Conservation (phyloP, 2,329 filamentous ascomycete species). For the Sordariomycetes sp. region DNA sequence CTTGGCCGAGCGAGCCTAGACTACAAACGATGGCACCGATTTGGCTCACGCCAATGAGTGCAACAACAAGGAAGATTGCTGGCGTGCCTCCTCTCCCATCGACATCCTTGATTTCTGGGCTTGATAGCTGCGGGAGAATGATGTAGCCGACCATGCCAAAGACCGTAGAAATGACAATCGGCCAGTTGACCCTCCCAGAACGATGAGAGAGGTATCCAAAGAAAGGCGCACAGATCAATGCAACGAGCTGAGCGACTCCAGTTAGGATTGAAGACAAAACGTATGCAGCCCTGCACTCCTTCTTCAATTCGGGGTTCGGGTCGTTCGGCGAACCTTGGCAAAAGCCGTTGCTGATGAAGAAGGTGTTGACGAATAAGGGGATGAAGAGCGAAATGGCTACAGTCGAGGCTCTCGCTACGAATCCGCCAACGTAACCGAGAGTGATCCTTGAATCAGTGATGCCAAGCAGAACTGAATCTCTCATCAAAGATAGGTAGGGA, state of each 20-base stretch:
- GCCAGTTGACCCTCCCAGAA: conserved; percentile 57
- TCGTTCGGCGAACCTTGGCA: conserved; percentile 61
- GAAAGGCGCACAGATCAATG: conserved; percentile 72
- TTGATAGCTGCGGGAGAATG: conserved; percentile 65
- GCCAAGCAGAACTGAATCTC: conserved; percentile 58
- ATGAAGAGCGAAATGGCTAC: conserved; percentile 95
- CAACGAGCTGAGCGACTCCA: conserved; percentile 79
- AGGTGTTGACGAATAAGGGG: conserved; percentile 85
- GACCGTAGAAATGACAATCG: conserved; percentile 61
- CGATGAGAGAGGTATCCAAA: conserved; percentile 81
- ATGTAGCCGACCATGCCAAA: conserved; percentile 73
- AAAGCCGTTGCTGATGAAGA: conserved; percentile 72
- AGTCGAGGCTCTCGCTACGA: conserved; percentile 87
- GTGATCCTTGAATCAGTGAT: conserved; percentile 70
- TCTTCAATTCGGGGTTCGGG: conserved; percentile 66
- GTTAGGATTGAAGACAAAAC: conserved; percentile 79
- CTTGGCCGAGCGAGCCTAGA: conserved; percentile 75
- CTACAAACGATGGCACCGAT: conserved; percentile 96
- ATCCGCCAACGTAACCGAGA: conserved; percentile 85
- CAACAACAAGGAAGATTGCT: conserved; percentile 65
- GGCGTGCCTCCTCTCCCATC: conserved; percentile 58
- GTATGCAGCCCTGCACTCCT: conserved; percentile 79
- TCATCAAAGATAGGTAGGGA: conserved; percentile 51
- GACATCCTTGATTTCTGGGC: conserved; percentile 60
- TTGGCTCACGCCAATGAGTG: conserved; percentile 81